Conservation (phyloP, 1,139 yeast genomes). For the Suhomyces bolitotheri region DNA sequence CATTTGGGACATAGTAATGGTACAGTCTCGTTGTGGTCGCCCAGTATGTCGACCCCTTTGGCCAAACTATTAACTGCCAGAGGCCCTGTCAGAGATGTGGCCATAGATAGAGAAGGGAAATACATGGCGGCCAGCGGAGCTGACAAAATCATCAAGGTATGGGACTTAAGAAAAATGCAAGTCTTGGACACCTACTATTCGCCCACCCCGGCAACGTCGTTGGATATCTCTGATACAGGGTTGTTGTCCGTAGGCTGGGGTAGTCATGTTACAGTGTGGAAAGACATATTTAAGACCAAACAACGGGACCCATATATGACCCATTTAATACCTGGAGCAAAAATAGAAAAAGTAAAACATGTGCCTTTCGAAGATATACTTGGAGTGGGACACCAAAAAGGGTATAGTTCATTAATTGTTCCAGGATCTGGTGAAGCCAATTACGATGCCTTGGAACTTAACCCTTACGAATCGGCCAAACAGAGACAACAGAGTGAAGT, state of each 20-base stretch:
- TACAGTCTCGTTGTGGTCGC: slow-evolving; percentile 91
- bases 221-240: slow-evolving; percentile 86
- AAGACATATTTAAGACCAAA: slow-evolving; percentile 61
- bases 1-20: slow-evolving; percentile 95
- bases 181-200: slow-evolving; percentile 71
- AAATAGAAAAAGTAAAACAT: slow-evolving; percentile 63
- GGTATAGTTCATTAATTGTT: slow-evolving; percentile 76
- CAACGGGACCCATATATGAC: slow-evolving; percentile 88
- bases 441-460: slow-evolving; percentile 88
- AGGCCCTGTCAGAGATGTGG: slow-evolving; percentile 85
- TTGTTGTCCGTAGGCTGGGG: slow-evolving; percentile 90
- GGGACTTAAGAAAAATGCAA: slow-evolving; percentile 89
- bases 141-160: slow-evolving; percentile 79
- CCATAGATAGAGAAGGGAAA: slow-evolving; percentile 87
- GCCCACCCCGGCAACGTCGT: slow-evolving; percentile 83
- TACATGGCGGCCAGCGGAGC: slow-evolving; percentile 95
- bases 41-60: slow-evolving; percentile 81
- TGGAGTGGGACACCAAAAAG: slow-evolving; percentile 81
- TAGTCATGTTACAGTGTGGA: slow-evolving; percentile 89
- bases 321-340: slow-evolving; percentile 79
- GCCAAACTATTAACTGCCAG: slow-evolving; percentile 78
- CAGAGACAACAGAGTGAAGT: slow-evolving; percentile 96
- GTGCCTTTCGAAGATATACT: slow-evolving; percentile 96
- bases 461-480: slow-evolving; percentile 88
- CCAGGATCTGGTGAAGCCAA: slow-evolving; percentile 99